A percentile compares a stretch with the other conserved stretches of the same genome.
phyloP scores from a whole-genome alignment of 2,329 filamentous ascomycete species.

The Fusarium nygamai region DNA sequence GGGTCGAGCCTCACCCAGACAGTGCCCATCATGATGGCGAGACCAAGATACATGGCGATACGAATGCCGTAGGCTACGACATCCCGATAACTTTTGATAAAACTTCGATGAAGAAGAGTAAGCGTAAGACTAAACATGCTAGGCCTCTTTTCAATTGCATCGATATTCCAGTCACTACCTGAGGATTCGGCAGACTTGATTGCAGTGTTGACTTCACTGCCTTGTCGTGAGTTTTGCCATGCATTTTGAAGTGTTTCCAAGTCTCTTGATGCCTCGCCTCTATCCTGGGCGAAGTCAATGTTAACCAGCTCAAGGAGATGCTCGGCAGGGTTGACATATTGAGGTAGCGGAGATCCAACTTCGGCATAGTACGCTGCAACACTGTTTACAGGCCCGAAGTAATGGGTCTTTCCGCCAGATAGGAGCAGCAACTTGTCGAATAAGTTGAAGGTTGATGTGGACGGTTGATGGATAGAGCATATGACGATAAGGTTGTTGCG shows the following conservation, averaged over 20 bases:
- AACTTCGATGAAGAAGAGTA: conserved; percentile 79
- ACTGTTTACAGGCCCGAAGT: conserved; percentile 71
- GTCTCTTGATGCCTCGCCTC: conserved; percentile 53
- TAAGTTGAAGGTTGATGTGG: conserved; percentile 78
- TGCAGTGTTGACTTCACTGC: conserved; percentile 24
- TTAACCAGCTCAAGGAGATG: conserved; percentile 83
- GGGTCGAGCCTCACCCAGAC: conserved; percentile 80
- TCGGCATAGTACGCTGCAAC: conserved; percentile 71
- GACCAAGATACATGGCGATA: conserved; percentile 78
- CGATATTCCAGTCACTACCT: conserved; percentile 34
- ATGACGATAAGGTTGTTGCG: conserved; percentile 79
- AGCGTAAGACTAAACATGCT: conserved; percentile 62
- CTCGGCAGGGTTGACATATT: conserved; percentile 82
- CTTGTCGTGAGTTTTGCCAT: conserved; percentile 42
- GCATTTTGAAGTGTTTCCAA: conserved; percentile 40
- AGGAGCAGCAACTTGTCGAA: conserved; percentile 84
- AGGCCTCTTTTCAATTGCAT: conserved; percentile 49
- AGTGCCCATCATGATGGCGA: conserved; percentile 89
- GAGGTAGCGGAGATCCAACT: conserved; percentile 70
- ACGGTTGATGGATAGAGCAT: conserved; percentile 87
- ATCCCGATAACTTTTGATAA: conserved; percentile 86
- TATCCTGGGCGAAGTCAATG: conserved; percentile 72
- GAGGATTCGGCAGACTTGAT: conserved; percentile 45
- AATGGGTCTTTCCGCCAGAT: conserved; percentile 75
- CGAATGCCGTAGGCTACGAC: conserved; percentile 86